Conservation (phyloP, 179 eudicot genomes). For the Vitellaria paradoxa region DNA sequence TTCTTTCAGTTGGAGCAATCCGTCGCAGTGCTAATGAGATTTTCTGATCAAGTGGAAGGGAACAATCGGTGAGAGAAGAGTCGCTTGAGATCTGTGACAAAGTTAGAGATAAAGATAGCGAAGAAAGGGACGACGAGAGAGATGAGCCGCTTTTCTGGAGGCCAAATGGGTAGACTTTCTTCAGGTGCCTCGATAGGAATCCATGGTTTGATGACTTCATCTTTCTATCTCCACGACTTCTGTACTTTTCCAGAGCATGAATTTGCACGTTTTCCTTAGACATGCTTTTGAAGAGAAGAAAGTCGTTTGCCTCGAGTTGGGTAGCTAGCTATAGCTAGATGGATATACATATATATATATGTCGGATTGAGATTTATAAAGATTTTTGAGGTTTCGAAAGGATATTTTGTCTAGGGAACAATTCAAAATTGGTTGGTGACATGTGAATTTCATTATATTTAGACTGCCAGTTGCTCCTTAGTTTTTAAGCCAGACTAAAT, state of each 20-base stretch:
- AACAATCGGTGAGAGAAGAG: constrained; percentile 53
- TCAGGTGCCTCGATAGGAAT: constrained; percentile 56
- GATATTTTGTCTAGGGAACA: no score
- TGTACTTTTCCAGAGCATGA: constrained; percentile 54
- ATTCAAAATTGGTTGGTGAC: constrained; percentile 44
- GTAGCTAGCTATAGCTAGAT: not conserved
- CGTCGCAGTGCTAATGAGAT: constrained; percentile 48
- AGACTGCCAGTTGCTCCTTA: no score
- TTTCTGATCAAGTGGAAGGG: constrained; percentile 63
- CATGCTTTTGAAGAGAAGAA: constrained; percentile 33
- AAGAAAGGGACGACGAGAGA: constrained; percentile 58
- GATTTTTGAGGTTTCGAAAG: not conserved
- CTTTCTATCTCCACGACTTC: constrained; percentile 38
- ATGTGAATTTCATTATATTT: constrained; percentile 44
- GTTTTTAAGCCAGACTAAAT: no score
- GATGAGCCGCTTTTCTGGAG: constrained; percentile 61
- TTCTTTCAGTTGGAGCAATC: constrained; percentile 31
- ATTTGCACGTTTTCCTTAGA: constrained; percentile 51
- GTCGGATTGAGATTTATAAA: constrained; percentile 23
- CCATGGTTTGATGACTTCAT: constrained; percentile 31
- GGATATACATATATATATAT: no score
- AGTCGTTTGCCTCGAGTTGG: not conserved
- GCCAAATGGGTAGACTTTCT: constrained; percentile 77
- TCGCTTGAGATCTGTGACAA: constrained; percentile 72
- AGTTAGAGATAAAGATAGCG: constrained; percentile 41